Evolutionary conservation across 2,329 filamentous ascomycete species (phyloP), one percentile per base, ranked within the genome.

Genomic region (Sclerotinia subarctica): DNA sequence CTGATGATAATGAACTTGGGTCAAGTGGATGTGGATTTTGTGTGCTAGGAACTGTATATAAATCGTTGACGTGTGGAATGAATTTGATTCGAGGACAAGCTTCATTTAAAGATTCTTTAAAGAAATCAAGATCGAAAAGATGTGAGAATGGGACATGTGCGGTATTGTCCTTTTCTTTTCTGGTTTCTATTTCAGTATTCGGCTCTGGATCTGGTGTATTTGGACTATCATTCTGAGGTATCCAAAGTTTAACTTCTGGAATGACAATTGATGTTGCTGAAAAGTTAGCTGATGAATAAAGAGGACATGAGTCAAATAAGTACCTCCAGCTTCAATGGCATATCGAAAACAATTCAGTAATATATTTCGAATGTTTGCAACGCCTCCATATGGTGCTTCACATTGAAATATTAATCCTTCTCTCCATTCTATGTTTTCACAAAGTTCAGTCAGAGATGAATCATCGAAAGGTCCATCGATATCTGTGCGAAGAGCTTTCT

Each of bases 331-430:
- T 63, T 76, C 73, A 51, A 81, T 79, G 5, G 79, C 77, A 64
- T 79, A 81, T 19, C 79, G 76, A 10, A 81, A 72, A 71, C 79
- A 81, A 62, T 79, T 80, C 10, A 81, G 70, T 17, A 81, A 78
- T 69, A 79, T 78, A 66, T 80, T 79, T 44, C 79, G 75, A 56
- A 81, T 72, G 74, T 80, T 79, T 38, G 78, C 79, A 52, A 81
- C 75, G 24, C 79, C 79, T 51, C 79, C 79, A 49, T 78, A 77
- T 68, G 79, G 78, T 15, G 76, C 77, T 63, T 80, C 77, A 71
- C 79, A 81, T 47, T 73, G 79, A 64, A 81, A 81, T 1, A 81
- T 68, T 19, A 81, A 70, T 17, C 77, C 78, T 0, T 73, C 69
- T 21, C 78, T 77, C 69, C 79, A 81, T 2, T 72, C 47, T 11